Evolutionary conservation across 176 grass and related monocot genomes (phyloP).

Genomic region (Luzula sylvatica): DNA sequence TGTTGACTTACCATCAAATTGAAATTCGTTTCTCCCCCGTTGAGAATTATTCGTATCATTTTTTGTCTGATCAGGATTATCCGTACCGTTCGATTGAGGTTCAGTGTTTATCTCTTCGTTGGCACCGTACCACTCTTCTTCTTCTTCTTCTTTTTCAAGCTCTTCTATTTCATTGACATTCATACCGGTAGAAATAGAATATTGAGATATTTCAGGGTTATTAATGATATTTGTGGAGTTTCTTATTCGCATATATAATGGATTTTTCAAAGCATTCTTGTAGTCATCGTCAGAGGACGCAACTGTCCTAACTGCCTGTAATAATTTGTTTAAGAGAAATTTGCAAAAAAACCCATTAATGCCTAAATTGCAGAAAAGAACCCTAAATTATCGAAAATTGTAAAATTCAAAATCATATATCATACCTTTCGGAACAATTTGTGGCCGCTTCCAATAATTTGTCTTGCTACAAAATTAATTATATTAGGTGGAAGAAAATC

Average conservation of each 20-base stretch:
- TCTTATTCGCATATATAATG: slow-evolving; percentile 61
- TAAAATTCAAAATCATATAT: slow-evolving; percentile 12
- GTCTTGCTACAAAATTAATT: slow-evolving; percentile 95
- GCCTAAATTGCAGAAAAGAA: too few relatives aligned
- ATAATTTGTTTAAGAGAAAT: too few relatives aligned
- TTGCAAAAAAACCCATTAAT: too few relatives aligned
- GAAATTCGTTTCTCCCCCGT: neutral
- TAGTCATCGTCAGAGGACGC: slow-evolving; percentile 63
- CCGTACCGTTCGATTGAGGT: neutral
- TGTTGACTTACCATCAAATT: too few relatives aligned
- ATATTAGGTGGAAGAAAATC: slow-evolving; percentile 87
- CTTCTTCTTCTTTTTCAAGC: slow-evolving; percentile 49
- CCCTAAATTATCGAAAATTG: neutral
- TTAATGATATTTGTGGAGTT: slow-evolving; percentile 27
- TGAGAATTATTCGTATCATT: neutral
- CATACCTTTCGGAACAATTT: slow-evolving; percentile 94
- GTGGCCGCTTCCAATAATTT: slow-evolving; percentile 69
- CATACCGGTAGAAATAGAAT: neutral
- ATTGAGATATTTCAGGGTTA: slow-evolving; percentile 14
- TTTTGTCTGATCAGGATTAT: neutral
- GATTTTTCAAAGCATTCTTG: slow-evolving; percentile 49
- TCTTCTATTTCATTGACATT: slow-evolving; percentile 34
- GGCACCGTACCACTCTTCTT: slow-evolving; percentile 25
- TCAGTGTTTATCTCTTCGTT: slow-evolving; percentile 7
- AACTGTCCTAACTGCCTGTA: slow-evolving; percentile 76